phyloP scores from a whole-genome alignment of 176 grass and related monocot genomes.

The Thinopyrum elongatum region DNA sequence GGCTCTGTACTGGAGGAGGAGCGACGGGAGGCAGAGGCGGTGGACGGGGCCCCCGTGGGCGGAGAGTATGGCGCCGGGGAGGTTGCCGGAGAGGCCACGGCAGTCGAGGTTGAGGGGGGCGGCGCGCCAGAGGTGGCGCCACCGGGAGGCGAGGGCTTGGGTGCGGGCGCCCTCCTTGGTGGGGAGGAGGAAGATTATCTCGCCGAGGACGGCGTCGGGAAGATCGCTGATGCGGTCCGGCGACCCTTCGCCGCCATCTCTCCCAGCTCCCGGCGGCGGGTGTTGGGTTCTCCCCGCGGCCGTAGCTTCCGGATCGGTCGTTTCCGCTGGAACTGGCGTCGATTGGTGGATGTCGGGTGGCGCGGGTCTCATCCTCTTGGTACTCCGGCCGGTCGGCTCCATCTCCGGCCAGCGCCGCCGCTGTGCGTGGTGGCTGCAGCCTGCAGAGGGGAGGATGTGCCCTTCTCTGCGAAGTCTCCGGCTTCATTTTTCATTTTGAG shows the following conservation, averaged over 20 bases:
- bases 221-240: not conserved
- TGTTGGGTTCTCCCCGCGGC: not conserved
- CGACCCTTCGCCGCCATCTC: not conserved
- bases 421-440: not conserved
- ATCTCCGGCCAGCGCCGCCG: not conserved
- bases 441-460: not conserved
- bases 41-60: not conserved
- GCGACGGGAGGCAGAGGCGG: not conserved
- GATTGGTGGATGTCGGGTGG: not conserved
- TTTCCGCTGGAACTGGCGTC: not conserved
- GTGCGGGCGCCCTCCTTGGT: not conserved
- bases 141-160: not conserved
- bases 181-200: conserved; percentile 6
- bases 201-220: not conserved
- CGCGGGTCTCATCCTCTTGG: not conserved
- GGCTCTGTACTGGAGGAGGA: not conserved
- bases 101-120: conserved; percentile 1
- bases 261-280: not conserved
- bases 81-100: not conserved
- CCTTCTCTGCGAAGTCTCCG: not conserved
- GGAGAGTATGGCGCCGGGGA: not conserved
- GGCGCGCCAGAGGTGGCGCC: not conserved
- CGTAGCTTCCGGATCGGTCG: not conserved
- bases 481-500: not conserved
- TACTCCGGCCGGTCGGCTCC: not conserved